Evolutionary conservation across 768 basidiomycete species (phyloP), one percentile per base, ranked within the genome.

Genomic region (Omphalotus guepiniiformis): DNA sequence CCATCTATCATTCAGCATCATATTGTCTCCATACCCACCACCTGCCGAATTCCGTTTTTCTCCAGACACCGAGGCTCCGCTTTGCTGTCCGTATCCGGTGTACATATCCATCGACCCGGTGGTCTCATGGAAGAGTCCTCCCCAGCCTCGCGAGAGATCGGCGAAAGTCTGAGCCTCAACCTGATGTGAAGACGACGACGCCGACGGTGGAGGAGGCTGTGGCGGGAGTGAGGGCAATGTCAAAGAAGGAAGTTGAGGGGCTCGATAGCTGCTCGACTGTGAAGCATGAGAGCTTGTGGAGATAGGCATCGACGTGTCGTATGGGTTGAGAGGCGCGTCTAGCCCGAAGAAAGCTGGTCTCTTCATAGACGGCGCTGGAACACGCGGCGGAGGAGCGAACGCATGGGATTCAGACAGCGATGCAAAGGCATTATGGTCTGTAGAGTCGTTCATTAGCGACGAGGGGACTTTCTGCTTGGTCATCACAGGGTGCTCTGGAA

Each of bases 1-100:
- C 70, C 72, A 70, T 26, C 63, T 58, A 44, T 72, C 68, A 48
- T 74, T 65, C 53, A 66, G 34, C 55, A 63, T 62, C n/a, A 51
- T 34, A 15, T 49, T 53, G 13, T 57, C 54, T 34, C 51, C 58
- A 6, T 48, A 49, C 23, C 39, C 36, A 36, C 25, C 40, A 28
- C 51, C 39, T 44, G 41, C 32, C 45, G 40, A 18, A 25, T 45
- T 47, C 12, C 4, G 49, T 32, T 21, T 48, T 22, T 28, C 47
- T 53, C 23, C 51, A 35, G 19, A 45, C 49, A 43, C 28, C 19
- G 11, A 6, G 1, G 28, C 16, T 19, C 46, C 46, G 21, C 18
- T 37, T 38, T 29, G 15, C 13, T 47, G 34, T 16, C 13, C 26
- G 25, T 47, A 26, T 11, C 39, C 21, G 8, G 15, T 35, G 28